phyloP scores from a whole-genome alignment of 176 grass and related monocot species.

The Puya raimondii region DNA sequence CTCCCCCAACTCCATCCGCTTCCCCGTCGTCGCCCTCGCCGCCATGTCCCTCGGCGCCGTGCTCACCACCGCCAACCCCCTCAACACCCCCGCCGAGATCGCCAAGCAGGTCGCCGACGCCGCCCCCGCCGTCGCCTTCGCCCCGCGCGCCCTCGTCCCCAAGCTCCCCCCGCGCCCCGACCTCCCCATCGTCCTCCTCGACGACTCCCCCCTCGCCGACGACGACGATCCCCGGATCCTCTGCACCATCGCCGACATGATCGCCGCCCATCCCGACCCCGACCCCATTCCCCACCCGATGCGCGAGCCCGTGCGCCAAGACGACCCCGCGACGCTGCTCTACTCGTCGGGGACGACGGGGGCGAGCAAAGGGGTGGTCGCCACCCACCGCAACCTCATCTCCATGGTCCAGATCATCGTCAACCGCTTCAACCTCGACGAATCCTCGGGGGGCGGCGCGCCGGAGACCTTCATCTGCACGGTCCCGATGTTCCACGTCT shows the following conservation, averaged over 20 bases:
- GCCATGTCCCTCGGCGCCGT: constrained; percentile 81
- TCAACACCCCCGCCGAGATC: constrained; percentile 75
- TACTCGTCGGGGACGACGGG: constrained; percentile 95
- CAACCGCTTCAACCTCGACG: constrained; percentile 74
- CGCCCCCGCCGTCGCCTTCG: constrained; percentile 67
- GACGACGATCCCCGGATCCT: constrained; percentile 41
- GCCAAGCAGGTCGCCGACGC: constrained; percentile 77
- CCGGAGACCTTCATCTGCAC: constrained; percentile 82
- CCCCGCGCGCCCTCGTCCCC: constrained; percentile 55
- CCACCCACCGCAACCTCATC: constrained; percentile 84
- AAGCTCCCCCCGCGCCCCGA: constrained; percentile 33
- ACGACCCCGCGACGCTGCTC: constrained; percentile 79
- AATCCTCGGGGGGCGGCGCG: neutral
- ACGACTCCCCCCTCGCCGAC: neutral
- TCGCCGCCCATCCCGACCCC: constrained; percentile 38
- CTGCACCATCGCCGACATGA: constrained; percentile 63
- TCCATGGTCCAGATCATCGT: constrained; percentile 92
- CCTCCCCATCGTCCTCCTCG: constrained; percentile 64
- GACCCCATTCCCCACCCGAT: constrained; percentile 27
- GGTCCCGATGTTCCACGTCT: constrained; percentile 95
- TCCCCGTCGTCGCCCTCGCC: constrained; percentile 75
- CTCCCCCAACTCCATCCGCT: constrained; percentile 81
- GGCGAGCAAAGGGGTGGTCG: constrained; percentile 84
- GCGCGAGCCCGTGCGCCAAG: constrained; percentile 44
- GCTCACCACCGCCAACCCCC: constrained; percentile 78